Evolutionary conservation across 768 basidiomycete species (phyloP).

Genomic region (Thelephora ganbajun): DNA sequence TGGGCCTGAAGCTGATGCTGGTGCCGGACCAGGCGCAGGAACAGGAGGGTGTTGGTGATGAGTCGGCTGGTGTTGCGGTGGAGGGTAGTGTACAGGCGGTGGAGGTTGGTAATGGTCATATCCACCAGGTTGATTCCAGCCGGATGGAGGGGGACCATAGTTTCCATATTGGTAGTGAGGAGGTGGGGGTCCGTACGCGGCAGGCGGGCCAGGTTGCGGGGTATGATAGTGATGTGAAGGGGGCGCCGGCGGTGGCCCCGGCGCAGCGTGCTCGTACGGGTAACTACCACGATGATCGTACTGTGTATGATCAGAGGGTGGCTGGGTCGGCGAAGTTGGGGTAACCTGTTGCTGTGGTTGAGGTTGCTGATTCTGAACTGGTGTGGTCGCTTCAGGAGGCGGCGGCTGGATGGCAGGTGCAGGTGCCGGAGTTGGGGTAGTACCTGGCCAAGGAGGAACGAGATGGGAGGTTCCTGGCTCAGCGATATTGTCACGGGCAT

Average conservation of each 20-base stretch:
- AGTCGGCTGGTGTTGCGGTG: conserved; percentile 12
- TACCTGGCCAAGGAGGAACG: conserved; percentile 10
- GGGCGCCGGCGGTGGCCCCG: conserved; percentile 12
- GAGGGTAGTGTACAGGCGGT: conserved; percentile 7
- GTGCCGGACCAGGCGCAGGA: conserved; percentile 9
- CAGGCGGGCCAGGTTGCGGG: conserved; percentile 9
- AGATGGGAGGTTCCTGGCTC: conserved; percentile 11
- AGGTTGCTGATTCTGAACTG: neutral
- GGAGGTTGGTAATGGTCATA: conserved; percentile 4
- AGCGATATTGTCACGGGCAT: conserved; percentile 5
- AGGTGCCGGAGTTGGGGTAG: conserved; percentile 7
- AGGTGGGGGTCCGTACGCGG: conserved; percentile 5
- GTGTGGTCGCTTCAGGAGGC: conserved; percentile 1
- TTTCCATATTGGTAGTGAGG: conserved; percentile 8
- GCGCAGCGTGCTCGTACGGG: conserved; percentile 12
- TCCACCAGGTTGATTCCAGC: neutral
- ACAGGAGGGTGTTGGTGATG: conserved; percentile 6
- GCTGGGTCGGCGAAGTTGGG: conserved; percentile 10
- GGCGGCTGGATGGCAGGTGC: conserved; percentile 11
- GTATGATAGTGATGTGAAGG: conserved; percentile 15
- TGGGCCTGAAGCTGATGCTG: conserved; percentile 6
- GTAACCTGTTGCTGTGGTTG: conserved; percentile 9
- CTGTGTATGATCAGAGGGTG: conserved; percentile 1
- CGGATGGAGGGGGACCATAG: conserved; percentile 4
- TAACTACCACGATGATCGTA: conserved; percentile 4